Evolutionary conservation across 1,284 basidiomycete genomes (phyloP).

Genomic region (Thelephora terrestris): DNA sequence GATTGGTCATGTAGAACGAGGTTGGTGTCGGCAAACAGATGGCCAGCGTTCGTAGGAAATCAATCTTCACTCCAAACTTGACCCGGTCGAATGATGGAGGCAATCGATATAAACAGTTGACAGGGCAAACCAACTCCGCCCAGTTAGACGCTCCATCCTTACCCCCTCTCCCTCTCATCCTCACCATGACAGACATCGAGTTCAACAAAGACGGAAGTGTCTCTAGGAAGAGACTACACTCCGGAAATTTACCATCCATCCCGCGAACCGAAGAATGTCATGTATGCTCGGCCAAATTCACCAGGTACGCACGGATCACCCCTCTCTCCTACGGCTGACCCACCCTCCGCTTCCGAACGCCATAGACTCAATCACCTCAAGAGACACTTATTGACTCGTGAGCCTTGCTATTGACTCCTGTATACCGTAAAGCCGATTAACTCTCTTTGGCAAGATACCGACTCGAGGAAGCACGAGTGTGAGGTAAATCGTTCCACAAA

Average conservation of each 20-base stretch:
- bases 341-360: not conserved
- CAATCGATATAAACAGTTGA: too few species aligned
- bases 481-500: slow-evolving; percentile 25
- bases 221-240: slow-evolving; percentile 26
- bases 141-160: too few species aligned
- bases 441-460: slow-evolving; percentile 24
- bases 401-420: slow-evolving; percentile 9
- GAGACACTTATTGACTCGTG: slow-evolving; percentile 36
- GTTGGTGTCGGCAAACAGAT: too few species aligned
- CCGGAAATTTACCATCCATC: slow-evolving; percentile 25
- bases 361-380: slow-evolving; percentile 35
- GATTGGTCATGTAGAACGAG: too few species aligned
- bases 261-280: slow-evolving; percentile 42
- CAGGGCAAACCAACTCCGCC: too few species aligned
- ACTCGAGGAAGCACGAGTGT: slow-evolving; percentile 41
- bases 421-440: not conserved
- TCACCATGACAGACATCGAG: not conserved
- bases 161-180: too few species aligned
- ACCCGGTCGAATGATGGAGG: too few species aligned
- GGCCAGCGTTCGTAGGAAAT: too few species aligned
- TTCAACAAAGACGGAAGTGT: slow-evolving; percentile 16
- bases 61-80: too few species aligned
- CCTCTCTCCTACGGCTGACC: not conserved
- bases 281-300: slow-evolving; percentile 48
- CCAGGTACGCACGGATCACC: slow-evolving; percentile 24